Percentiles rank a stretch among this genome's conserved stretches.
Conservation (phyloP, 768 basidiomycete species). For the Suillus paluster region DNA sequence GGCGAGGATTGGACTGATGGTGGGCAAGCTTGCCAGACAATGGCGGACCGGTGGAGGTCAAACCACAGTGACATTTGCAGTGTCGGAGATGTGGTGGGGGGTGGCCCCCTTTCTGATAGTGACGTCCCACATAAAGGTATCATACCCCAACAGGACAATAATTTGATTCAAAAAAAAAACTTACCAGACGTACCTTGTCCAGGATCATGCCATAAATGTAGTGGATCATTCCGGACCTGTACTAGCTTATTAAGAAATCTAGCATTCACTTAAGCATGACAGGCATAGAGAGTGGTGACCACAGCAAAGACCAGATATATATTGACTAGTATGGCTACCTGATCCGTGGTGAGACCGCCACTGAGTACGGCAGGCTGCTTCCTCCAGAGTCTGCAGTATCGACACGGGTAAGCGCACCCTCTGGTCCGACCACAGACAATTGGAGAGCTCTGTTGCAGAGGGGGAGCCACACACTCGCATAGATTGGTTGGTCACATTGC, state of each 20-base stretch:
- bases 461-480: neutral
- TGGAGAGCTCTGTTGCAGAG: conserved; percentile 45
- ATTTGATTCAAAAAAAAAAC: no score
- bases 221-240: conserved; percentile 53
- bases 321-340: conserved; percentile 65
- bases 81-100: no score
- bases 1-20: no score
- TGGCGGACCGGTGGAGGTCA: no score
- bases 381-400: conserved; percentile 56
- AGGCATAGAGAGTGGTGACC: neutral
- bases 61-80: no score
- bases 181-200: conserved; percentile 59
- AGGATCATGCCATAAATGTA: conserved; percentile 48
- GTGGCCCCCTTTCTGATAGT: no score
- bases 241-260: conserved; percentile 37
- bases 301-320: conserved; percentile 35
- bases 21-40: no score
- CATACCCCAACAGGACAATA: no score
- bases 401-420: conserved; percentile 51
- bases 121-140: no score
- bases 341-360: conserved; percentile 53
- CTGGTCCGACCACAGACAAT: conserved; percentile 52
- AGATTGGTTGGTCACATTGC: conserved; percentile 6
- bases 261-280: neutral
- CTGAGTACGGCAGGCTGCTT: conserved; percentile 55